Conservation (phyloP, 2,329 filamentous ascomycete genomes). For the Diaporthe sp. region DNA sequence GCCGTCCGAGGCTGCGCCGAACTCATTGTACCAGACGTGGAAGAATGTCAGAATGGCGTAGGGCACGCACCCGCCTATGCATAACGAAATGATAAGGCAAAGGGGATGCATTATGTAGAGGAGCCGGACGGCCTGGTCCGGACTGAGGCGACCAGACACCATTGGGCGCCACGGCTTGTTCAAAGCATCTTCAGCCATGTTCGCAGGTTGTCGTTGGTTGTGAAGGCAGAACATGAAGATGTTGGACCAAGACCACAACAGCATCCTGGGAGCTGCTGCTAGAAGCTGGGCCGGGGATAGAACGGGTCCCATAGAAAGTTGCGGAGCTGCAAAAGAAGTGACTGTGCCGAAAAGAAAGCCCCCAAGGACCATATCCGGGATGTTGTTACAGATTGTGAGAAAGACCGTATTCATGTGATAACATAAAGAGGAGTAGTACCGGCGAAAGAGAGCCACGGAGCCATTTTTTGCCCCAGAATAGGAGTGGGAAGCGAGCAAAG, state of each 20-base stretch:
- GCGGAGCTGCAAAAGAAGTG: not conserved
- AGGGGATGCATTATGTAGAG: too few relatives aligned
- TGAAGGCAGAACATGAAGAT: not conserved
- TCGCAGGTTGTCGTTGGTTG: not conserved
- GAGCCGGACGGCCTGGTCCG: too few relatives aligned
- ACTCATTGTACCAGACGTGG: too few relatives aligned
- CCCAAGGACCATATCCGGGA: not conserved
- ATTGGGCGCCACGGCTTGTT: not conserved
- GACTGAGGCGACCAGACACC: too few relatives aligned
- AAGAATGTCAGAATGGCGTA: too few relatives aligned
- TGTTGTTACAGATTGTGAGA: not conserved
- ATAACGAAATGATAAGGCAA: too few relatives aligned
- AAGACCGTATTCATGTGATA: not conserved
- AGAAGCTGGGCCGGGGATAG: not conserved
- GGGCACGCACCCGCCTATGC: too few relatives aligned
- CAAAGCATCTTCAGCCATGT: not conserved
- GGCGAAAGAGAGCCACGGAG: not conserved
- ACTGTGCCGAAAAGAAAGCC: not conserved
- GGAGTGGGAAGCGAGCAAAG: not conserved
- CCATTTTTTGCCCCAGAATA: not conserved
- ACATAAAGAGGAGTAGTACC: not conserved
- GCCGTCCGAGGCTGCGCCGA: too few relatives aligned
- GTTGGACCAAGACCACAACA: not conserved
- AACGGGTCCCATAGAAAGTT: not conserved
- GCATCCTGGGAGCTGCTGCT: not conserved